phyloP scores from a whole-genome alignment of 345 rosid species.

The Punica granatum region DNA sequence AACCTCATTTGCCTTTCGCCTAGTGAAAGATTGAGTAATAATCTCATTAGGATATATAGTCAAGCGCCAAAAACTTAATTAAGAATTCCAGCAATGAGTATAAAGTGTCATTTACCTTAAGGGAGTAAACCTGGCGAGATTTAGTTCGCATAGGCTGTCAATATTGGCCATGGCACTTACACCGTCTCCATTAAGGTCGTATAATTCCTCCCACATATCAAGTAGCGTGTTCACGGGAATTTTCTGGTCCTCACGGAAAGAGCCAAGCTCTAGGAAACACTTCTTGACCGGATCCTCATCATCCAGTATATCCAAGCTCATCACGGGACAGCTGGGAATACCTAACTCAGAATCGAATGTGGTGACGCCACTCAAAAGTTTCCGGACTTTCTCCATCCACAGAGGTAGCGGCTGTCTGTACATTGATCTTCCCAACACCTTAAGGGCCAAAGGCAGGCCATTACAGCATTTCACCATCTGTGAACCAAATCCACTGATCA shows the following conservation, averaged over 20 bases:
- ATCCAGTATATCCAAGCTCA: slow-evolving; percentile 33
- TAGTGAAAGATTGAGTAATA: background rate
- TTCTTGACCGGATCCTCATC: slow-evolving; percentile 11
- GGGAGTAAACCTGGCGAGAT: slow-evolving; percentile 27
- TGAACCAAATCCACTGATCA: background rate
- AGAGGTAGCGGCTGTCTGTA: background rate
- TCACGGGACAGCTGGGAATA: slow-evolving; percentile 29
- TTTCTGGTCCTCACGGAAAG: slow-evolving; percentile 49
- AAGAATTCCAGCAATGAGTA: too few species aligned
- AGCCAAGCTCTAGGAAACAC: slow-evolving; percentile 51
- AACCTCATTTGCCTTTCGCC: slow-evolving; percentile 5
- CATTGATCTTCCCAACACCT: slow-evolving; percentile 16
- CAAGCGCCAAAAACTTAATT: too few species aligned
- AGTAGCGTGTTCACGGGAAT: slow-evolving; percentile 35
- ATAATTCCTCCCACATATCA: slow-evolving; percentile 47
- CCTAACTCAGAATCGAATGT: slow-evolving; percentile 15
- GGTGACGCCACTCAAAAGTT: slow-evolving; percentile 15
- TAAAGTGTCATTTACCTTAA: slow-evolving; percentile 16
- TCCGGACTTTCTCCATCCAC: background rate
- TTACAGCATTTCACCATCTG: slow-evolving; percentile 6
- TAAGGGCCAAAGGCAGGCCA: slow-evolving; percentile 4
- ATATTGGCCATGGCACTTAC: slow-evolving; percentile 23
- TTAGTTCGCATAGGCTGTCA: slow-evolving; percentile 29
- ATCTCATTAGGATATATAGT: too few species aligned
- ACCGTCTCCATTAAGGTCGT: slow-evolving; percentile 17